These are phyloP conservation scores for Penicillium sclerotiorum DNA, from an alignment of 2,329 filamentous ascomycete species.

Conservation along the genomic window DNA sequence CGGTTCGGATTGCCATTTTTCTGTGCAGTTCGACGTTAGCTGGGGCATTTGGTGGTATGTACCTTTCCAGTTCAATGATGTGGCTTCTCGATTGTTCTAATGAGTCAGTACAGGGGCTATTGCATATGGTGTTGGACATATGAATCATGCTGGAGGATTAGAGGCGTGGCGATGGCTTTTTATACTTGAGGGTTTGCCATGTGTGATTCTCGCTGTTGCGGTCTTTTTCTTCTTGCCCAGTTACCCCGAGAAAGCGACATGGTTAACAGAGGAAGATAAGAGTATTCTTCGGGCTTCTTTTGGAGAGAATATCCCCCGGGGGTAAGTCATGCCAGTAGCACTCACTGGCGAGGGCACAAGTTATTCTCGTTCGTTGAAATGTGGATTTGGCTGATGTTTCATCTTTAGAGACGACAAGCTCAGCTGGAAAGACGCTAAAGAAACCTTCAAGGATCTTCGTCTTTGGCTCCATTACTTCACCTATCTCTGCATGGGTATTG, in stretches of 20 bases:
- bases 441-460: background rate
- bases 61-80: background rate
- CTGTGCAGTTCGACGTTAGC: background rate
- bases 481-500: conserved; percentile 1
- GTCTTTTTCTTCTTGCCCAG: conserved; percentile 22
- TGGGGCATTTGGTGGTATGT: background rate
- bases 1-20: background rate
- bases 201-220: conserved; percentile 23
- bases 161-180: conserved; percentile 45
- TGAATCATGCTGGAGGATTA: conserved; percentile 36
- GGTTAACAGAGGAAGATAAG: conserved; percentile 17
- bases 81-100: background rate
- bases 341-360: background rate
- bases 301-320: background rate
- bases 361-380: background rate
- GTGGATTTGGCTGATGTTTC: too few species aligned
- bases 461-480: background rate
- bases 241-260: conserved; percentile 23
- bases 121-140: conserved; percentile 43
- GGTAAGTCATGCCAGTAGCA: background rate
- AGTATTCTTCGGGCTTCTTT: background rate
- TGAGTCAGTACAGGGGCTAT: background rate
- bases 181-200: conserved; percentile 38
- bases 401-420: background rate
- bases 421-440: background rate